Evolutionary conservation across 2,329 filamentous ascomycete species (phyloP), one percentile per base, ranked within the genome.

Genomic region (Clonostachys solani): DNA sequence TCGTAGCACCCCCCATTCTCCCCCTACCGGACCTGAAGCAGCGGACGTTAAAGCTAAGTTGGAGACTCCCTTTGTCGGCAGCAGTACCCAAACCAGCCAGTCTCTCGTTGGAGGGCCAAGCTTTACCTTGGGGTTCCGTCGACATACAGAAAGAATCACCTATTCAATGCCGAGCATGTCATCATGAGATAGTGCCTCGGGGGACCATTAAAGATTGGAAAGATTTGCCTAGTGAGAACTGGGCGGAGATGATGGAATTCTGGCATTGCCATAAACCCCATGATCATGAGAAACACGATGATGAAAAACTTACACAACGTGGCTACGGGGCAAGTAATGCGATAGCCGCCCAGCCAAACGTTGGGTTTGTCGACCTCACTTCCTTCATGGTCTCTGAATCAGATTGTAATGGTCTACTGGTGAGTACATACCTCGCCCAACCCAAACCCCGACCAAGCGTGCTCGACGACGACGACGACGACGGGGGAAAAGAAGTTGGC

Each of bases 231-330:
- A 96, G 91, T 60, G 91, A 95, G 57, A 92, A 96, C 60, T 99
- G 94, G 94, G 95, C 94, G 1, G 94, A 99, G 69, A 95, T 99
- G 92, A 99, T 99, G 94, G 95, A 99, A 65, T 95, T 99, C 56
- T 99, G 94, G 94, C 95, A 99, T 66, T 99, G 94, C 60, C 94
- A 99, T 66, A 97, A 97, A 66, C 94, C 95, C 37, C 77, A 84
- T 50, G 73, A 83, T 47, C 73, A 82, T 51, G 64, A 64, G 16
- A 53, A 64, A 33, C 36, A 23, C 1, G 60, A 73, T 33, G 58
- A 77, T 18, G 68, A 77, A n/a, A 64, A 67, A 42, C 72, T 81
- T 15, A 73, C 78, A 34, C 69, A 75, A 12, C 87, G 89, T 58
- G 92, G 89, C 1, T 96, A 96, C 60, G 88, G 89, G n/a, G 89